A percentile compares a stretch with the other conserved stretches of the same genome.
phyloP scores from a whole-genome alignment of 305 asterid species.

The Petunia hybrid region DNA sequence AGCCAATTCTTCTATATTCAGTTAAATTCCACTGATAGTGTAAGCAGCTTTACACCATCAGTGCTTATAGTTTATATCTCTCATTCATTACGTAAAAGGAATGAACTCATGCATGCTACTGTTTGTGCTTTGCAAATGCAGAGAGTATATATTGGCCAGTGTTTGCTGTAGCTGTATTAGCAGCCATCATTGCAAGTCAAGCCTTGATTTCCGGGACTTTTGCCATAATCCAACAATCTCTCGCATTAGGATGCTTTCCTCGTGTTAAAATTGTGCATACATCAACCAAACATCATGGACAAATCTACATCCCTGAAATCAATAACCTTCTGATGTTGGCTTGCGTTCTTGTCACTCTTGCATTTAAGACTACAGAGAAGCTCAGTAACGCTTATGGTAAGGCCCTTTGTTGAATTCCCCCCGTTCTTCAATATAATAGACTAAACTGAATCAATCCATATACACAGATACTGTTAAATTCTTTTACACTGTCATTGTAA shows the following conservation, averaged over 20 bases:
- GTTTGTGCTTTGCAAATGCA: slow-evolving; percentile 29
- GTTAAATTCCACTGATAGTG: too few relatives aligned
- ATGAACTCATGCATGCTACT: background rate
- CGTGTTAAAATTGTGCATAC: slow-evolving; percentile 75
- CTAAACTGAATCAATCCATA: too few relatives aligned
- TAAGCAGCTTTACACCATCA: too few relatives aligned
- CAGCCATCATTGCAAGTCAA: slow-evolving; percentile 79
- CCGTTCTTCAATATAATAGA: background rate
- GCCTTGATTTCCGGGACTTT: slow-evolving; percentile 75
- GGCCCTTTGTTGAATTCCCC: background rate
- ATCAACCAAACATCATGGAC: slow-evolving; percentile 62
- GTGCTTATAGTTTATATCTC: background rate
- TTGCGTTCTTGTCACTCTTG: slow-evolving; percentile 60
- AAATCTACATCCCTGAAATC: slow-evolving; percentile 74
- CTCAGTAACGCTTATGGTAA: slow-evolving; percentile 84
- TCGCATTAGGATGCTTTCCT: slow-evolving; percentile 78
- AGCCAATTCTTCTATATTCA: too few relatives aligned
- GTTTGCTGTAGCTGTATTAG: slow-evolving; percentile 68
- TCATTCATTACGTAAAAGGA: background rate
- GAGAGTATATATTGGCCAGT: slow-evolving; percentile 71
- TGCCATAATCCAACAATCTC: slow-evolving; percentile 74
- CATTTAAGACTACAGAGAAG: slow-evolving; percentile 46
- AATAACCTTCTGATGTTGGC: slow-evolving; percentile 70
- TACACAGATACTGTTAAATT: too few relatives aligned
- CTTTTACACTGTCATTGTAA: background rate